Percentiles rank a stretch among this genome's conserved stretches.
These are phyloP conservation scores for Colletotrichum lentis DNA, from an alignment of 2,329 filamentous ascomycete genomes.

Conservation along the genomic window DNA sequence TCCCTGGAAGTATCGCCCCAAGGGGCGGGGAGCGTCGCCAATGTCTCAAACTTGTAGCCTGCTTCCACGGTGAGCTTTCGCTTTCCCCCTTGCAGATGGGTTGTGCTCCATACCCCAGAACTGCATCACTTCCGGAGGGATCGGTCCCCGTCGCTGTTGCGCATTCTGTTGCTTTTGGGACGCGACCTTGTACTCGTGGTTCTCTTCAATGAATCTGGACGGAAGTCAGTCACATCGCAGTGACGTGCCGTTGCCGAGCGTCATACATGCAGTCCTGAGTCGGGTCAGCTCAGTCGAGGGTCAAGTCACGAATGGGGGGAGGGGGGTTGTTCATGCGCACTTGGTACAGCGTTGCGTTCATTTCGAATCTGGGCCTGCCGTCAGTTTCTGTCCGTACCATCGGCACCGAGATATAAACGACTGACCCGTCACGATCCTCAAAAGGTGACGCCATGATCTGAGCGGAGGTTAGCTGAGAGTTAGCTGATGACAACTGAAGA, in stretches of 20 bases:
- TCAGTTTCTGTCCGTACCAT: neutral
- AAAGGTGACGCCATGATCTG: conserved; percentile 88
- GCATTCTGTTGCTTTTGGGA: conserved; percentile 66
- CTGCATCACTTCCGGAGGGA: conserved; percentile 81
- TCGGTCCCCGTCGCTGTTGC: conserved; percentile 54
- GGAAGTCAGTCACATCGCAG: conserved; percentile 34
- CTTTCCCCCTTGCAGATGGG: conserved; percentile 8
- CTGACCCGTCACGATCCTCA: conserved; percentile 79
- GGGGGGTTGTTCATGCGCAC: conserved; percentile 57
- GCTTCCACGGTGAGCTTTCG: conserved; percentile 4
- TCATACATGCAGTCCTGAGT: conserved; percentile 63
- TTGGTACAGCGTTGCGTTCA: conserved; percentile 93
- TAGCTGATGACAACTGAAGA: neutral
- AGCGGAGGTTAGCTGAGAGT: neutral
- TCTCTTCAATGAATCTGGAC: conserved; percentile 88
- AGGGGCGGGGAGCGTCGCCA: conserved; percentile 76
- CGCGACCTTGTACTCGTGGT: conserved; percentile 75
- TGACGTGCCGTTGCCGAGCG: neutral
- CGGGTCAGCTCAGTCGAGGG: conserved; percentile 37
- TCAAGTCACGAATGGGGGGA: neutral
- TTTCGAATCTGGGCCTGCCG: conserved; percentile 75
- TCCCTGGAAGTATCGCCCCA: conserved; percentile 78
- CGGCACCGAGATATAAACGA: conserved; percentile 21
- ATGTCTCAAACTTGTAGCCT: conserved; percentile 97
- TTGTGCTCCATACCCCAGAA: conserved; percentile 76